Conservation (phyloP, 2,329 filamentous ascomycete species). For the Macroventuria anomochaeta region DNA sequence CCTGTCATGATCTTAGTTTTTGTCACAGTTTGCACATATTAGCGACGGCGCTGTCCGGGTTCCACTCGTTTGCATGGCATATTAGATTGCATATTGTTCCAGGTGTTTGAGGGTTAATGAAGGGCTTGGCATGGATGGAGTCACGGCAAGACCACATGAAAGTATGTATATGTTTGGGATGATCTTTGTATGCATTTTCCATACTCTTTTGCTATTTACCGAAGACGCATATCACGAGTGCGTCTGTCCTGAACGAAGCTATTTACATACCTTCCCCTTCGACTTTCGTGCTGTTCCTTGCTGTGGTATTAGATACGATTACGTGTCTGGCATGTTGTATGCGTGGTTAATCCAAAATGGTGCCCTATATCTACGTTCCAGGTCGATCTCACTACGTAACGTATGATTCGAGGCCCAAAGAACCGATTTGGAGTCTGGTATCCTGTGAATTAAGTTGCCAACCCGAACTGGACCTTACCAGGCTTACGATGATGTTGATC, state of each 20-base stretch:
- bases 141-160: conserved; percentile 4
- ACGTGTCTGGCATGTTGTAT: too few species aligned
- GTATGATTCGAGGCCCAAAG: too few species aligned
- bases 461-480: too few species aligned
- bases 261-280: too few species aligned
- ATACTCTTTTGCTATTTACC: background rate
- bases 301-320: too few species aligned
- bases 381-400: too few species aligned
- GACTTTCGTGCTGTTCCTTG: too few species aligned
- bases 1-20: background rate
- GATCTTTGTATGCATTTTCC: background rate
- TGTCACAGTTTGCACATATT: conserved; percentile 11
- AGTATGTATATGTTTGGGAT: background rate
- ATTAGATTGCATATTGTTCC: conserved; percentile 7
- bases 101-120: background rate
- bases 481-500: too few species aligned
- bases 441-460: too few species aligned
- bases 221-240: background rate
- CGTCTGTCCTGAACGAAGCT: background rate
- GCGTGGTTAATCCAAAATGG: too few species aligned
- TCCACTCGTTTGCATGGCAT: conserved; percentile 20
- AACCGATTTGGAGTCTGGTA: too few species aligned
- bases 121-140: background rate
- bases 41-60: conserved; percentile 19
- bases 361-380: too few species aligned